phyloP scores from a whole-genome alignment of 352 stramenopile species.

The Phytophthora fragariae region DNA sequence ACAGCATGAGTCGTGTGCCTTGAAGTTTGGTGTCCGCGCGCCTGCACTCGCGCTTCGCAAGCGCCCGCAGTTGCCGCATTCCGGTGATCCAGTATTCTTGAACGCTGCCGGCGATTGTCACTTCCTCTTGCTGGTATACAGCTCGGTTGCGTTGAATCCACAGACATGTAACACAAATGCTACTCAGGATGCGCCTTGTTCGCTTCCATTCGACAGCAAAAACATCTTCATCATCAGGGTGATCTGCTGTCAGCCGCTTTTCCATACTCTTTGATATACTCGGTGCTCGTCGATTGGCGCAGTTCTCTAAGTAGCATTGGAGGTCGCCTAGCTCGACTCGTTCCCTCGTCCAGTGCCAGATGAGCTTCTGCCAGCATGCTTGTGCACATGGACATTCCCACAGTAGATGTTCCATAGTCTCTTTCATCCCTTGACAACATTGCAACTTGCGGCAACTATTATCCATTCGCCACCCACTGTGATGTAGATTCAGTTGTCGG shows the following conservation, averaged over 20 bases:
- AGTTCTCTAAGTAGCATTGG: neutral
- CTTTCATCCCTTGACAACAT: neutral
- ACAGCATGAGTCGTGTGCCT: neutral
- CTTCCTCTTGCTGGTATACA: neutral
- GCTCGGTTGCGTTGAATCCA: too few relatives aligned
- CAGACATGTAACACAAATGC: too few relatives aligned
- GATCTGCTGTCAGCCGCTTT: neutral
- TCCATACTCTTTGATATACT: neutral
- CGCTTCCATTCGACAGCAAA: neutral
- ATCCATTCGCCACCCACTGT: neutral
- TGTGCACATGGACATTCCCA: neutral
- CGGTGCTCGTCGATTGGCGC: neutral
- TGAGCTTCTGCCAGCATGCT: neutral
- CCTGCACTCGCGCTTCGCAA: neutral
- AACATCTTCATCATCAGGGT: neutral
- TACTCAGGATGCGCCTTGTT: neutral
- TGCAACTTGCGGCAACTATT: neutral
- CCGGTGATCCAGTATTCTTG: neutral
- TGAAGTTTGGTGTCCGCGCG: neutral
- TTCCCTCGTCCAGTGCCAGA: neutral
- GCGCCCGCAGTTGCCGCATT: neutral
- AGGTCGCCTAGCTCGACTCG: neutral
- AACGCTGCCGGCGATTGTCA: neutral
- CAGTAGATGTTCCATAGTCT: neutral
- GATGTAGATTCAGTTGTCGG: neutral